phyloP scores from a whole-genome alignment of 768 basidiomycete species.

The Leccinum rimulosum region DNA sequence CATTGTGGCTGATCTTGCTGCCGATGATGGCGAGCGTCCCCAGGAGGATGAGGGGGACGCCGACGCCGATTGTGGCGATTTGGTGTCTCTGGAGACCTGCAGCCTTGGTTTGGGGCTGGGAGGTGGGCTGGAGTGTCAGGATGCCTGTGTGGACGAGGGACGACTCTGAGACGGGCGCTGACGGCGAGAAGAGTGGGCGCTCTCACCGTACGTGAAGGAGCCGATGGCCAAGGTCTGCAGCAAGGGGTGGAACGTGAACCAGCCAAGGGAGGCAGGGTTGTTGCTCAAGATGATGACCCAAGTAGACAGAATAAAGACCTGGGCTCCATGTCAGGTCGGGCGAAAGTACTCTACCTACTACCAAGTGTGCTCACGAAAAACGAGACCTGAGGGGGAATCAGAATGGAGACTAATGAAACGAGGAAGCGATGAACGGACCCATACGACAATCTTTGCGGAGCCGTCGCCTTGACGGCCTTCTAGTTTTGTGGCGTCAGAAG shows the following conservation, averaged over 20 bases:
- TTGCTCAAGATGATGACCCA: conserved; percentile 48
- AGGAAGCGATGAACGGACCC: conserved; percentile 33
- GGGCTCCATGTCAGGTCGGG: conserved; percentile 1
- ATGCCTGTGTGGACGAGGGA: conserved; percentile 46
- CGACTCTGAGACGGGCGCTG: background rate
- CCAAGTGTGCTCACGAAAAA: conserved; percentile 13
- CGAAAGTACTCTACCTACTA: background rate
- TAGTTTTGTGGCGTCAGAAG: conserved; percentile 27
- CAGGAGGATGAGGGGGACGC: conserved; percentile 53
- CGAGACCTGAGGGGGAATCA: conserved; percentile 10
- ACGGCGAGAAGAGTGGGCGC: background rate
- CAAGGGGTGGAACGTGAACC: conserved; percentile 68
- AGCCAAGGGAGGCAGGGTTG: conserved; percentile 45
- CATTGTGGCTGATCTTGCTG: conserved; percentile 53
- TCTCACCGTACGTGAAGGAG: conserved; percentile 60
- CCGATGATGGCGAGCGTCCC: conserved; percentile 62
- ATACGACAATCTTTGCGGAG: conserved; percentile 32
- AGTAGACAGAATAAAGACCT: conserved; percentile 43
- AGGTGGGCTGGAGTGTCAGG: conserved; percentile 72
- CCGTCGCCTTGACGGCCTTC: conserved; percentile 41
- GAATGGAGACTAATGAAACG: background rate
- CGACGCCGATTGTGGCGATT: conserved; percentile 51
- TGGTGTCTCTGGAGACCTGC: conserved; percentile 73
- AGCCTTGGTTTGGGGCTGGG: conserved; percentile 60
- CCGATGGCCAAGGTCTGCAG: conserved; percentile 57